phyloP scores from a whole-genome alignment of 169 alveolate species.

The Plasmodium berghei region DNA sequence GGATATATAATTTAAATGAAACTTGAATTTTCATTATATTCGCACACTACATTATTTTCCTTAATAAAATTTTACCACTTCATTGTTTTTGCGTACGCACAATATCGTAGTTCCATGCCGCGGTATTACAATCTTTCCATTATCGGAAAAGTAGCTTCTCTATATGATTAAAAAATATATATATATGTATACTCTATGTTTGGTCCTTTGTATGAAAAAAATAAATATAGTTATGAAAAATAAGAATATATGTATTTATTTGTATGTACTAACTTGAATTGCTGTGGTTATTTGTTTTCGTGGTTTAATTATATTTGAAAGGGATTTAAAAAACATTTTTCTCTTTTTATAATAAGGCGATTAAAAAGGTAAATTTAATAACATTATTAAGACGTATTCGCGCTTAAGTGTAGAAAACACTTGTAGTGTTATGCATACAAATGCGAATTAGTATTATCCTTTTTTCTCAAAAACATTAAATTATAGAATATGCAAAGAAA shows the following conservation, averaged over 20 bases:
- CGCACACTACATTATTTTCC: slow-evolving; percentile 9
- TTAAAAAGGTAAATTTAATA: neutral
- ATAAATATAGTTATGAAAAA: slow-evolving; percentile 1
- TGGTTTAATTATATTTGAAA: slow-evolving; percentile 30
- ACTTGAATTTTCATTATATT: neutral
- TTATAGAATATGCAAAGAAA: too few relatives aligned
- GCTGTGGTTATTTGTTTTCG: slow-evolving; percentile 44
- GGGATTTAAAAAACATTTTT: slow-evolving; percentile 59
- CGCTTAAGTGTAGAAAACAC: too few relatives aligned
- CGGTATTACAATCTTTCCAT: slow-evolving; percentile 67
- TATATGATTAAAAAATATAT: slow-evolving; percentile 10
- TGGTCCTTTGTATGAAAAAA: slow-evolving; percentile 19
- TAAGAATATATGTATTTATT: neutral
- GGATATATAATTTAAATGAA: too few relatives aligned
- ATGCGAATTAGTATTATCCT: too few relatives aligned
- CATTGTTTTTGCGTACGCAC: slow-evolving; percentile 81
- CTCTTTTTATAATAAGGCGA: slow-evolving; percentile 4
- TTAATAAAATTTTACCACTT: slow-evolving; percentile 73
- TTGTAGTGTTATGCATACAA: too few relatives aligned
- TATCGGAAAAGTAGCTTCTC: slow-evolving; percentile 74
- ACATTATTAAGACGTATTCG: too few relatives aligned
- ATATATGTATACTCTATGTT: neutral
- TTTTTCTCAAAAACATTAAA: too few relatives aligned
- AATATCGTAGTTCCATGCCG: slow-evolving; percentile 85
- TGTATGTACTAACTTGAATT: slow-evolving; percentile 21